Percentiles rank a stretch among this genome's conserved stretches.
These are phyloP conservation scores for Phytophthora tubulina DNA, from an alignment of 352 stramenopile species.

Conservation along the genomic window DNA sequence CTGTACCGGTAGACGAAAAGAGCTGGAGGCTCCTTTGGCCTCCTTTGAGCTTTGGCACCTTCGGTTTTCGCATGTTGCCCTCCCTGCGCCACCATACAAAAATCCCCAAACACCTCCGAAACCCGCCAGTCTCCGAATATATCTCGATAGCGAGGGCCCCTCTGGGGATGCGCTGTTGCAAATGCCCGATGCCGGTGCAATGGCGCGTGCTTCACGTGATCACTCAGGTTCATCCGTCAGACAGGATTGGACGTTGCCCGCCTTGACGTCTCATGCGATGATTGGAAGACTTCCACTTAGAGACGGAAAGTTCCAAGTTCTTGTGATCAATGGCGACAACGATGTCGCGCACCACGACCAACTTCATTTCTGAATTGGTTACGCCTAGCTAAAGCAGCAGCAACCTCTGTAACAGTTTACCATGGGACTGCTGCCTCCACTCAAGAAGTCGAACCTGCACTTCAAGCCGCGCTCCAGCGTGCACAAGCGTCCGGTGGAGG, in stretches of 20 bases:
- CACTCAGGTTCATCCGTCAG: background rate
- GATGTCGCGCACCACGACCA: background rate
- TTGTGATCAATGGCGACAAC: slow-evolving; percentile 17
- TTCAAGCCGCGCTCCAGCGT: slow-evolving; percentile 26
- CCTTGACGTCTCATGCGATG: slow-evolving; percentile 13
- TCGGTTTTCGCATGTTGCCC: background rate
- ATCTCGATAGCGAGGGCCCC: slow-evolving; percentile 23
- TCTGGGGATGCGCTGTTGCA: slow-evolving; percentile 7
- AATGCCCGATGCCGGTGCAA: background rate
- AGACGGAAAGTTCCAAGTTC: slow-evolving; percentile 15
- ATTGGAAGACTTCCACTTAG: slow-evolving; percentile 16
- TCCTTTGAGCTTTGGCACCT: background rate
- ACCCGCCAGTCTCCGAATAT: background rate
- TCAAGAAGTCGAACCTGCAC: slow-evolving; percentile 33
- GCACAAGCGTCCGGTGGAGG: slow-evolving; percentile 16
- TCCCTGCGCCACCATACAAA: background rate
- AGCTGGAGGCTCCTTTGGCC: background rate
- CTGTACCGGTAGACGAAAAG: slow-evolving; percentile 15
- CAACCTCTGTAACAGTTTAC: background rate
- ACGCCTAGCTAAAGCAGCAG: slow-evolving; percentile 13
- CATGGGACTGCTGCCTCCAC: slow-evolving; percentile 39
- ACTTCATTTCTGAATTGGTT: slow-evolving; percentile 31
- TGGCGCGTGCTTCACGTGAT: background rate
- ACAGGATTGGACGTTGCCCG: slow-evolving; percentile 24
- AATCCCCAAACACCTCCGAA: slow-evolving; percentile 31